A percentile compares a stretch with the other conserved stretches of the same genome.
These are phyloP conservation scores for Talaromyces wortmannii DNA, from an alignment of 495 filamentous ascomycete genomes.

Conservation along the genomic window DNA sequence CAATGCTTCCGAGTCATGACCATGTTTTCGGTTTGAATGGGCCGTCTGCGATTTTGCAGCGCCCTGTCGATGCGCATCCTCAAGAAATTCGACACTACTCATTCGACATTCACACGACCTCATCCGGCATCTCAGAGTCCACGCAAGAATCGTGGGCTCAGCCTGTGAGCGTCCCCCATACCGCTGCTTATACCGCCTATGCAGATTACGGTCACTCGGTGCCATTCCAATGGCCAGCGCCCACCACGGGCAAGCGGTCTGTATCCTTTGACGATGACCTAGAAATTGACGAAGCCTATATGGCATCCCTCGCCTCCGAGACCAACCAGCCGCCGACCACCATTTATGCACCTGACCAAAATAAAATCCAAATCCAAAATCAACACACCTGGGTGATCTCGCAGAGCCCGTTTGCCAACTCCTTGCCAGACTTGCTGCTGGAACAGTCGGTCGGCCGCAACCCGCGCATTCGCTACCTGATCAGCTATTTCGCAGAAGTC, in stretches of 20 bases:
- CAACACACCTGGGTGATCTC: slow-evolving; percentile 17
- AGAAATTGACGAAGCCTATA: neutral
- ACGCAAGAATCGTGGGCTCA: neutral
- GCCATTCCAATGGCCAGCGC: neutral
- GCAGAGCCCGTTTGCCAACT: slow-evolving; percentile 12
- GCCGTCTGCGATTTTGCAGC: neutral
- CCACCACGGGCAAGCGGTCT: slow-evolving; percentile 1
- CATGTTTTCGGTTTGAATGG: neutral
- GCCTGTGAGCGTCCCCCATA: neutral
- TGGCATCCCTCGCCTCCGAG: neutral
- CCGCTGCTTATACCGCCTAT: neutral
- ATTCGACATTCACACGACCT: neutral
- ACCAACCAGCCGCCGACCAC: neutral
- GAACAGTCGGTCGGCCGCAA: slow-evolving; percentile 43
- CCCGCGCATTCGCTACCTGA: slow-evolving; percentile 51
- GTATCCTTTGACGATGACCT: neutral
- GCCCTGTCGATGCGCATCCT: neutral
- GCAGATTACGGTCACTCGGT: neutral
- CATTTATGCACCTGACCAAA: neutral
- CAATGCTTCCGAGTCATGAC: neutral
- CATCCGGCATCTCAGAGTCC: neutral
- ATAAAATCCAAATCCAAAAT: neutral
- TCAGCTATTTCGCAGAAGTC: slow-evolving; percentile 68
- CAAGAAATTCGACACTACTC: neutral
- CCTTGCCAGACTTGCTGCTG: slow-evolving; percentile 22